A percentile compares a stretch with the other conserved stretches of the same genome.
phyloP scores from a whole-genome alignment of 306 rosid genomes.

The Vachellia collinsii region DNA sequence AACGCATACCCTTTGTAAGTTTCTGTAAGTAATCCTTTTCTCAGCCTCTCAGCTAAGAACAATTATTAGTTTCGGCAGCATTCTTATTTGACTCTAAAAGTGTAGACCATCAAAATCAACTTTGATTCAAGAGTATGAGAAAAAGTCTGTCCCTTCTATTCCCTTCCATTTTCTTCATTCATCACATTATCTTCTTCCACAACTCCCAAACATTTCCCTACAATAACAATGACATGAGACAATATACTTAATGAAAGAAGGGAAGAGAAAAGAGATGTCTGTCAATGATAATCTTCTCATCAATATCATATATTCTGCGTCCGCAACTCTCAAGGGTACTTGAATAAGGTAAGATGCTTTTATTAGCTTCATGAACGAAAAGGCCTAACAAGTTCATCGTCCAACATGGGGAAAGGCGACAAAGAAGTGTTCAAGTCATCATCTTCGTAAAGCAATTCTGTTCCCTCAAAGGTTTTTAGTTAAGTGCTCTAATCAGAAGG shows the following conservation, averaged over 20 bases:
- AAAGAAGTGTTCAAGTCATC: neutral
- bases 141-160: too few species aligned
- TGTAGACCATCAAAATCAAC: too few species aligned
- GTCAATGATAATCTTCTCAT: slow-evolving; percentile 14
- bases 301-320: slow-evolving; percentile 3
- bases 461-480: slow-evolving; percentile 29
- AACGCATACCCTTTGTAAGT: too few species aligned
- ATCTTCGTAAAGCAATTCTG: slow-evolving; percentile 9
- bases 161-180: too few species aligned
- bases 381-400: neutral
- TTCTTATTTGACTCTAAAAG: too few species aligned
- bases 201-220: too few species aligned
- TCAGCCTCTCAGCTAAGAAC: too few species aligned
- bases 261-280: slow-evolving; percentile 17
- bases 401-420: neutral
- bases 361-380: slow-evolving; percentile 7
- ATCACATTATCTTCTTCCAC: too few species aligned
- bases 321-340: slow-evolving; percentile 2
- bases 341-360: neutral
- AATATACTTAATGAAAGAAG: neutral
- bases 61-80: too few species aligned
- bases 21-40: too few species aligned
- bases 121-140: too few species aligned
- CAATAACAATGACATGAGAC: neutral
- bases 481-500: slow-evolving; percentile 28